Evolutionary conservation across 176 grass and related monocot species (phyloP).

Genomic region (Musa beccarii): DNA sequence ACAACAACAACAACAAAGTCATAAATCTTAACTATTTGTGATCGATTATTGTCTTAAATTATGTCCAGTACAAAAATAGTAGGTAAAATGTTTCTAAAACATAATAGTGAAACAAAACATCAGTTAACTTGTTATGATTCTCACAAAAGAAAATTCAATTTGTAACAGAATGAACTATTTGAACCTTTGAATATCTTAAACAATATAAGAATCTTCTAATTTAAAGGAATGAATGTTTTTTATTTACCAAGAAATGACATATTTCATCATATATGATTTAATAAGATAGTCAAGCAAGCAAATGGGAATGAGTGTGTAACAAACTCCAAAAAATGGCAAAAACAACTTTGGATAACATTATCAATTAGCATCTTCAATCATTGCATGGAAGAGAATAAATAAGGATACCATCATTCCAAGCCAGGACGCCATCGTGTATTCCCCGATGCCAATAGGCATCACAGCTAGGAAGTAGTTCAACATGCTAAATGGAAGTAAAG

Average conservation of each 20-base stretch:
- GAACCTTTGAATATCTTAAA: too few relatives aligned
- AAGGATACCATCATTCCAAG: constrained; percentile 94
- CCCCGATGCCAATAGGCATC: constrained; percentile 85
- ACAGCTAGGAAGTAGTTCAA: constrained; percentile 97
- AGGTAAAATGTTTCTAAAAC: too few relatives aligned
- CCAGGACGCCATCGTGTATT: constrained; percentile 97
- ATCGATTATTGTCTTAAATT: too few relatives aligned
- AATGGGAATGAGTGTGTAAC: not conserved
- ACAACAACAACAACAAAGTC: too few relatives aligned
- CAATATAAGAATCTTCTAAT: too few relatives aligned
- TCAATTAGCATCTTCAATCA: not conserved
- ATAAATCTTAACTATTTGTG: too few relatives aligned
- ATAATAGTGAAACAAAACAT: too few relatives aligned
- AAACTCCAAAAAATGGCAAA: not conserved
- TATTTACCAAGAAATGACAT: not conserved
- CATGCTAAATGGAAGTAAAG: constrained; percentile 95
- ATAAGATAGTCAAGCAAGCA: not conserved
- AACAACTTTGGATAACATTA: not conserved
- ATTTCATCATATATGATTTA: not conserved
- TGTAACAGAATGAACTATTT: too few relatives aligned
- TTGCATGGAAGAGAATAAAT: not conserved
- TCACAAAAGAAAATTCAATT: too few relatives aligned
- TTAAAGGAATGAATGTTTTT: too few relatives aligned
- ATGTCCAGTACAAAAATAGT: too few relatives aligned
- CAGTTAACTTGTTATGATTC: too few relatives aligned